These are phyloP conservation scores for Oligophagozyma castellii DNA, from an alignment of 1,139 yeast species.

Conservation along the genomic window DNA sequence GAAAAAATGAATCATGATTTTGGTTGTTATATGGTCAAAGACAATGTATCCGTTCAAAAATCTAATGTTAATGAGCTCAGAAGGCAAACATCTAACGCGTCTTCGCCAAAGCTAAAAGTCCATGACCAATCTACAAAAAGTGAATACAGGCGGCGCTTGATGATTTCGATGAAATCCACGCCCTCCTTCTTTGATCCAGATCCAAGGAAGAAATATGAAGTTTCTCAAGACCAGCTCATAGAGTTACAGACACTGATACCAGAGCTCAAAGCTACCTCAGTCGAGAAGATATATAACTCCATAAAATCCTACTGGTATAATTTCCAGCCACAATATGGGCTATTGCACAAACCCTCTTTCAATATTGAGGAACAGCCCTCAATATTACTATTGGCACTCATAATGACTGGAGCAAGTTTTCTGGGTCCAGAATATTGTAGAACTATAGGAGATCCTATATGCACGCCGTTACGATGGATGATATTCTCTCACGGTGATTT, in stretches of 20 bases:
- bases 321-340: constrained; percentile 50
- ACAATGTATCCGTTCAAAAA: constrained; percentile 12
- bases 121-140: constrained; percentile 1
- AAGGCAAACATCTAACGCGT: constrained; percentile 5
- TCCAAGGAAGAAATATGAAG: constrained; percentile 6
- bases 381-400: constrained; percentile 40
- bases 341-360: constrained; percentile 52
- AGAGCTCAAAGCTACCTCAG: constrained; percentile 11
- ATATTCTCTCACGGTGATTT: constrained; percentile 48
- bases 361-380: constrained; percentile 39
- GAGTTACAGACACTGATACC: constrained; percentile 18
- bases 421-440: constrained; percentile 21
- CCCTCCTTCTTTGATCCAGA: constrained; percentile 14
- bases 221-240: constrained; percentile 8
- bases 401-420: constrained; percentile 39
- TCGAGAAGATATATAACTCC: constrained; percentile 18
- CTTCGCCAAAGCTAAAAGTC: neutral
- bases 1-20: constrained; percentile 5
- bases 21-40: constrained; percentile 8
- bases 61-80: constrained; percentile 11
- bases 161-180: constrained; percentile 8
- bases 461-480: constrained; percentile 49
- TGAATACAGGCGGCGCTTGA: constrained; percentile 6
- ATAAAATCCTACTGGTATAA: constrained; percentile 38
- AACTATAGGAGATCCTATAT: constrained; percentile 33